Evolutionary conservation across 2,329 filamentous ascomycete genomes (phyloP), one percentile per base, ranked within the genome.

Genomic region (Dactylellina sp.): DNA sequence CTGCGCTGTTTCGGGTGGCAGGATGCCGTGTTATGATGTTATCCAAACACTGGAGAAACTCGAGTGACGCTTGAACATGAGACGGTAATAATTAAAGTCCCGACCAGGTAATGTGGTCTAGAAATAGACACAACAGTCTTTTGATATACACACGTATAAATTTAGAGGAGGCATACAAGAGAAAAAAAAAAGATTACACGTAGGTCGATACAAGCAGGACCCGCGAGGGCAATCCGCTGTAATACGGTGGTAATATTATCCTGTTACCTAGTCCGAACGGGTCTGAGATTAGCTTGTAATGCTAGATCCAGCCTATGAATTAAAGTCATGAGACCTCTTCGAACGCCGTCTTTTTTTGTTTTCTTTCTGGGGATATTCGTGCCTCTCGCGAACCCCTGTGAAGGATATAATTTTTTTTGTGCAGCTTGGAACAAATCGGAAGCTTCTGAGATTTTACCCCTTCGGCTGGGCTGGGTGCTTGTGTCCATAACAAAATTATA

Each of bases 271-370:
- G 59, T 62, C 50, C 32, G 46, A 40, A 53, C 35, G 46, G 39
- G 12, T 18, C 16, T 28, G 46, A 50, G 46, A 44, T 44, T 35
- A 44, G 39, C 22, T 57, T 20, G 16, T 42, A 44, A 18, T 44
- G 37, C 39, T 35, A 44, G 53, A 57, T 57, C 53, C 56, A 49
- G 40, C 56, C 18, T 37, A n/a, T 12, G 16, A 11, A 47, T 47
- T 46, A 35, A 44, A 53, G 55, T 68, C 63, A 68, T 68, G 63
- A 55, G 63, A 68, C 63, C 63, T 59, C n/a, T 39, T 52, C 39
- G 22, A 57, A 24, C 42, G 9, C 20, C 50, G 12, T 52, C n/a
- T 24, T 44, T 64, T 46, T 35, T n/a, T n/a, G n/a, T n/a, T 53
- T 46, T 39, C 25, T 60, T 22, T 66, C 44, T 40, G 37, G n/a